Evolutionary conservation across 495 filamentous ascomycete species (phyloP).

Genomic region (Talaromyces thailandensis): DNA sequence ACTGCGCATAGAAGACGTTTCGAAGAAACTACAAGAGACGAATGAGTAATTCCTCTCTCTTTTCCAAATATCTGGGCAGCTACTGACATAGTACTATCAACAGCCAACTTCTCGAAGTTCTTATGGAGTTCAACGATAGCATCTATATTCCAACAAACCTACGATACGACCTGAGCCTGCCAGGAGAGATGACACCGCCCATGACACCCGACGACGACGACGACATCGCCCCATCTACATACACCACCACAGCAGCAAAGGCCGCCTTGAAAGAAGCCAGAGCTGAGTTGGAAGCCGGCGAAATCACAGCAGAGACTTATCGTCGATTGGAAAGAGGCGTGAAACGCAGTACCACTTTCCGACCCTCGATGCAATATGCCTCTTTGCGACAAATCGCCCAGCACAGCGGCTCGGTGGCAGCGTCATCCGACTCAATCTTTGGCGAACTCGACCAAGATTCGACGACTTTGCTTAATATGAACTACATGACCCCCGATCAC

Average conservation of each 20-base stretch:
- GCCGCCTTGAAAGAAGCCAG: conserved; percentile 37
- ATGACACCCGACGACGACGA: conserved; percentile 27
- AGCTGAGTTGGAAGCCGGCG: conserved; percentile 28
- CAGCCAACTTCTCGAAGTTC: conserved; percentile 72
- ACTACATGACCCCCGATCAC: conserved; percentile 66
- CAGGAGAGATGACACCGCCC: conserved; percentile 29
- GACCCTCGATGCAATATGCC: conserved; percentile 25
- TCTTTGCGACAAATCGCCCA: conserved; percentile 24
- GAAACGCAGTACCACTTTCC: conserved; percentile 30
- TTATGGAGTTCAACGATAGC: conserved; percentile 78
- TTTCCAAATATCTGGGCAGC: not conserved
- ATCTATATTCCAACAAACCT: conserved; percentile 62
- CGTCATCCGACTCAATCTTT: conserved; percentile 10
- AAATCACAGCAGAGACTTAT: conserved; percentile 28
- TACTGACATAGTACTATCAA: conserved; percentile 11
- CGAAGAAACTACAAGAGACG: conserved; percentile 72
- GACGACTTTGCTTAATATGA: conserved; percentile 16
- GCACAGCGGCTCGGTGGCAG: conserved; percentile 10
- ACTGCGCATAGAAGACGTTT: conserved; percentile 64
- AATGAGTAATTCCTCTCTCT: conserved; percentile 55
- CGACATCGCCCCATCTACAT: conserved; percentile 25
- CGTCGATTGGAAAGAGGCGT: conserved; percentile 31
- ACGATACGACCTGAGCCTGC: conserved; percentile 52
- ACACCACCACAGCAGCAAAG: conserved; percentile 28
- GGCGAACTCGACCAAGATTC: not conserved